These are phyloP conservation scores for Mycosphaerella arachidis DNA, from an alignment of 2,329 filamentous ascomycete species.

Conservation along the genomic window DNA sequence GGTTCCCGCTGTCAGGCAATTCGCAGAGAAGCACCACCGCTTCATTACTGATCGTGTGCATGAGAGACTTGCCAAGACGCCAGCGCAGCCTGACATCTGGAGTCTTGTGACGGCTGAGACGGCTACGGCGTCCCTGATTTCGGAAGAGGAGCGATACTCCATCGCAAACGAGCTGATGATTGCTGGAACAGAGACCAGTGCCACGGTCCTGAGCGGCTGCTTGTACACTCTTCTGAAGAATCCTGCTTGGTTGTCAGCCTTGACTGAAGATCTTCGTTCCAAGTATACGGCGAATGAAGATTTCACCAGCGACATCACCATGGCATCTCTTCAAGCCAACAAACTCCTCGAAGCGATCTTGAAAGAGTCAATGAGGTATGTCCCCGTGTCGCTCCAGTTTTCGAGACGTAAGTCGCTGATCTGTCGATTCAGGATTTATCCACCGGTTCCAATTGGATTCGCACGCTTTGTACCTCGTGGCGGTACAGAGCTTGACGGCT, in stretches of 20 bases:
- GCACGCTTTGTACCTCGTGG: constrained; percentile 22
- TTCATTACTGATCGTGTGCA: constrained; percentile 20
- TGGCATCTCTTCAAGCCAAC: constrained; percentile 30
- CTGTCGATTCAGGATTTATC: constrained; percentile 29
- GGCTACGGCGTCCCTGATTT: constrained; percentile 13
- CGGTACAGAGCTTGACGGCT: constrained; percentile 19
- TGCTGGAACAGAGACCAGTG: constrained; percentile 37
- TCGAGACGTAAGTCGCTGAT: not conserved
- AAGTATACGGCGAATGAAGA: constrained; percentile 28
- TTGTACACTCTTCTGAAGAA: constrained; percentile 31
- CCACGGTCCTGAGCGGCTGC: constrained; percentile 32
- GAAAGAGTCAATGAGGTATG: constrained; percentile 28
- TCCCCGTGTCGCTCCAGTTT: not conserved
- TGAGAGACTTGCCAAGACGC: constrained; percentile 23
- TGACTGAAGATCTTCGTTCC: constrained; percentile 34
- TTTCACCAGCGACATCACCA: constrained; percentile 29
- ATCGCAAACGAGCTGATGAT: constrained; percentile 33
- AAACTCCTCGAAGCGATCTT: constrained; percentile 36
- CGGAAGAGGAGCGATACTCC: constrained; percentile 30
- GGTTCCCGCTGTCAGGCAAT: constrained; percentile 11
- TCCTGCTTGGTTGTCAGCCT: constrained; percentile 24
- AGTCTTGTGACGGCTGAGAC: constrained; percentile 21
- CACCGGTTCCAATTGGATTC: constrained; percentile 29
- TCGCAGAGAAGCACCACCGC: constrained; percentile 5
- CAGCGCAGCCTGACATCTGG: constrained; percentile 28